phyloP scores from a whole-genome alignment of 495 filamentous ascomycete species.

The Trichoderma orchidacearum region DNA sequence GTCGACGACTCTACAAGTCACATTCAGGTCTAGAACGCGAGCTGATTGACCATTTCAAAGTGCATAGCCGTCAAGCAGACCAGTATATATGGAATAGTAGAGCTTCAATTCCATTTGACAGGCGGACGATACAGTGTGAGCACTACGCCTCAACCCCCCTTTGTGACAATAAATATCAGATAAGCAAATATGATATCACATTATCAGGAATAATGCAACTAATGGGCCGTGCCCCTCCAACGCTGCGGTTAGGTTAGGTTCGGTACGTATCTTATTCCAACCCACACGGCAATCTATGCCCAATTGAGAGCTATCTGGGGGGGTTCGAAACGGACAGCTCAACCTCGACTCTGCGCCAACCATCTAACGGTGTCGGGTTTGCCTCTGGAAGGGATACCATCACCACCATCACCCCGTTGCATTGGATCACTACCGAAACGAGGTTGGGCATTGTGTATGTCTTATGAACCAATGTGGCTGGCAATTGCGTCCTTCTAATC shows the following conservation, averaged over 20 bases:
- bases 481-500: background rate
- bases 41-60: too few species aligned
- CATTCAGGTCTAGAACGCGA: too few species aligned
- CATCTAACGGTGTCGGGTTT: background rate
- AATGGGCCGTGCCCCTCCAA: background rate
- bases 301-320: background rate
- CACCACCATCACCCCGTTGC: background rate
- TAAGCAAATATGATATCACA: background rate
- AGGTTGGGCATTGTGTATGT: background rate
- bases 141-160: too few species aligned
- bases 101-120: too few species aligned
- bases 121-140: background rate
- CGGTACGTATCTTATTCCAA: background rate
- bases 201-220: background rate
- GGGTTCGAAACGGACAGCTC: constrained; percentile 1
- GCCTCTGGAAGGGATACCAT: background rate
- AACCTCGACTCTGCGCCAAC: background rate
- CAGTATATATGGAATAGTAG: too few species aligned
- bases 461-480: background rate
- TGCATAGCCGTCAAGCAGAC: too few species aligned
- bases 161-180: too few species aligned
- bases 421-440: background rate
- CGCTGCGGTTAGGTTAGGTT: background rate
- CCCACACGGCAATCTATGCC: background rate
- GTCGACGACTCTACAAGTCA: too few species aligned